phyloP scores from a whole-genome alignment of 345 rosid genomes.

The Populus deltoides region DNA sequence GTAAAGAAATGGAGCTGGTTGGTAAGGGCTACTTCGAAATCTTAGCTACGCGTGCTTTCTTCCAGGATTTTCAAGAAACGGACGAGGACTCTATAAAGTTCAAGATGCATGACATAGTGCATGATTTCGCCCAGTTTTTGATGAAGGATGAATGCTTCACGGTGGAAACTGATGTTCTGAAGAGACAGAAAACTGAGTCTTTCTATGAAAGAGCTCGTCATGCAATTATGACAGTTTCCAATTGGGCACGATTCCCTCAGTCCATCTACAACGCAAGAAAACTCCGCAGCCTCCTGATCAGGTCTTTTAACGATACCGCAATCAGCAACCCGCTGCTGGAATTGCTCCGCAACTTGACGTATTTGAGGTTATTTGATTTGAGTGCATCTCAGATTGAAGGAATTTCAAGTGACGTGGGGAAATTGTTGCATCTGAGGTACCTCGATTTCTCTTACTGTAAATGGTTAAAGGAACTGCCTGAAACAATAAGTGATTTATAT shows the following conservation, averaged over 20 bases:
- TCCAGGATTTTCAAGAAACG: neutral
- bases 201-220: neutral
- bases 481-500: slow-evolving; percentile 1
- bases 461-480: neutral
- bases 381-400: neutral
- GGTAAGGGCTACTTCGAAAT: neutral
- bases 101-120: slow-evolving; percentile 13
- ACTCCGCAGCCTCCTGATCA: neutral
- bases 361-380: slow-evolving; percentile 3
- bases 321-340: neutral
- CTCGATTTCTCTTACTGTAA: neutral
- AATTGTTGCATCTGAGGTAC: slow-evolving; percentile 6
- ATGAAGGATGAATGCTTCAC: neutral
- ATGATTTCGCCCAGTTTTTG: slow-evolving; percentile 8
- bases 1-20: slow-evolving; percentile 3
- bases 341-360: neutral
- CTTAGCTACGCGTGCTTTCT: slow-evolving; percentile 4
- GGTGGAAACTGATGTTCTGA: neutral
- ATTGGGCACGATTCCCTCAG: neutral
- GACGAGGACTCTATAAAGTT: neutral
- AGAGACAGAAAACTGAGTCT: neutral
- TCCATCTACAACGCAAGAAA: neutral
- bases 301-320: neutral
- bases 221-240: neutral
- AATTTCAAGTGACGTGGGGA: neutral